These are phyloP conservation scores for Tanozyma kutaoensis DNA, from an alignment of 805 yeast genomes.

Conservation along the genomic window DNA sequence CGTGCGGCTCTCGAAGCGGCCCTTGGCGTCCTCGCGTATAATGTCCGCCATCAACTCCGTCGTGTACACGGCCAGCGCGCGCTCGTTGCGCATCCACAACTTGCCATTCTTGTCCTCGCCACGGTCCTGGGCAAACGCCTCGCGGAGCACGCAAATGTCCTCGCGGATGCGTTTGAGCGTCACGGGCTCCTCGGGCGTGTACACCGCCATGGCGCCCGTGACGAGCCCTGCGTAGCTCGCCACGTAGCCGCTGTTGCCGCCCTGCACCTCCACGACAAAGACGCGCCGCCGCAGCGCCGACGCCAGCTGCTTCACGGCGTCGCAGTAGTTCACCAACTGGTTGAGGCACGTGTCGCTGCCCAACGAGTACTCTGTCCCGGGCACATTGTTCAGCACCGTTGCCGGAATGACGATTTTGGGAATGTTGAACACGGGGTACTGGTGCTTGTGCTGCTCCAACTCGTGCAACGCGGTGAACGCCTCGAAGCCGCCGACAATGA, in stretches of 20 bases:
- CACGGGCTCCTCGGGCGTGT: slow-evolving; percentile 80
- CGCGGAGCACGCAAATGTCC: slow-evolving; percentile 33
- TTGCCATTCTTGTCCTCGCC: slow-evolving; percentile 82
- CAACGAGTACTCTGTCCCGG: slow-evolving; percentile 95
- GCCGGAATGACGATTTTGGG: slow-evolving; percentile 94
- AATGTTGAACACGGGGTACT: slow-evolving; percentile 85
- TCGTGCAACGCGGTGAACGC: slow-evolving; percentile 82
- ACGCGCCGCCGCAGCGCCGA: slow-evolving; percentile 89
- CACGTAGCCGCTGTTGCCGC: slow-evolving; percentile 91
- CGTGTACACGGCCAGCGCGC: slow-evolving; percentile 70
- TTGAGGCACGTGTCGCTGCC: slow-evolving; percentile 96
- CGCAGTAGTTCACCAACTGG: slow-evolving; percentile 83
- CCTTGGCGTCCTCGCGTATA: slow-evolving; percentile 64
- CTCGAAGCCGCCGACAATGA: slow-evolving; percentile 93
- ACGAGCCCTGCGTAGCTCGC: slow-evolving; percentile 78
- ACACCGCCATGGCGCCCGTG: slow-evolving; percentile 84
- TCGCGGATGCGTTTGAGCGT: slow-evolving; percentile 13
- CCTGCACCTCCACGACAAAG: slow-evolving; percentile 95
- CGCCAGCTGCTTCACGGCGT: slow-evolving; percentile 88
- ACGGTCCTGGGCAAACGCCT: slow-evolving; percentile 55
- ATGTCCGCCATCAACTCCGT: slow-evolving; percentile 77
- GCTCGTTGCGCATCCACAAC: slow-evolving; percentile 70
- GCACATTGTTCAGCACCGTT: slow-evolving; percentile 93
- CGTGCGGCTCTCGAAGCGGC: slow-evolving; percentile 78
- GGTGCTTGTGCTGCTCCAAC: slow-evolving; percentile 59